Evolutionary conservation across 2,329 filamentous ascomycete species (phyloP).

Genomic region (Bisporella sp.): DNA sequence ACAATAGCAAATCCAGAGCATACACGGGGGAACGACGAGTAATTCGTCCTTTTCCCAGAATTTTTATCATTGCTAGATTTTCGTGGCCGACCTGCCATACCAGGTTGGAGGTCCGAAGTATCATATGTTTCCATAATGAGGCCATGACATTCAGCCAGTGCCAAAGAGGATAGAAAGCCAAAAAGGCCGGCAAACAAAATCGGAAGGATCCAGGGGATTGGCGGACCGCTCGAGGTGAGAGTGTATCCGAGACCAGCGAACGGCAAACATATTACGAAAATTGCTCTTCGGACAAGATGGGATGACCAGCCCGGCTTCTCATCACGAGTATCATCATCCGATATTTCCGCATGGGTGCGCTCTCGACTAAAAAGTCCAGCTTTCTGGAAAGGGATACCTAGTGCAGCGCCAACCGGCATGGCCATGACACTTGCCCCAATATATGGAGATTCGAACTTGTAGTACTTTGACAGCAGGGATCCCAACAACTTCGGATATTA

Average conservation of each 20-base stretch:
- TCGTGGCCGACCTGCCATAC: conserved; percentile 53
- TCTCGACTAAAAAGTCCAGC: conserved; percentile 62
- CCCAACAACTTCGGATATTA: conserved; percentile 47
- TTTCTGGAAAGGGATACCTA: conserved; percentile 68
- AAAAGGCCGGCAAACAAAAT: conserved; percentile 59
- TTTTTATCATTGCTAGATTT: conserved; percentile 39
- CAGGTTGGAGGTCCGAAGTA: conserved; percentile 69
- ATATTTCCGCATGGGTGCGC: conserved; percentile 49
- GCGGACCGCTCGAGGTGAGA: conserved; percentile 55
- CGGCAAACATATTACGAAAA: conserved; percentile 63
- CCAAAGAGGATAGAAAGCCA: conserved; percentile 65
- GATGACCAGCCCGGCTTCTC: conserved; percentile 62
- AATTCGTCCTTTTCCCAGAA: conserved; percentile 52
- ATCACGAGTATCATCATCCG: conserved; percentile 61
- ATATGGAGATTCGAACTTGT: conserved; percentile 54
- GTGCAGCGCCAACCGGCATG: conserved; percentile 59
- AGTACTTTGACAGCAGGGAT: conserved; percentile 62
- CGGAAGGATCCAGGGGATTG: conserved; percentile 54
- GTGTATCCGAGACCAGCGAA: conserved; percentile 62
- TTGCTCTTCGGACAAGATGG: conserved; percentile 59
- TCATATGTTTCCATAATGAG: conserved; percentile 78
- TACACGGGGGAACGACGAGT: conserved; percentile 69
- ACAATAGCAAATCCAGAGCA: conserved; percentile 63
- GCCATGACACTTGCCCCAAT: conserved; percentile 62
- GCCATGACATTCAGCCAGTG: conserved; percentile 69